phyloP scores from a whole-genome alignment of 108 stramenopile genomes.

The Cyclostephanos invisitatus region DNA sequence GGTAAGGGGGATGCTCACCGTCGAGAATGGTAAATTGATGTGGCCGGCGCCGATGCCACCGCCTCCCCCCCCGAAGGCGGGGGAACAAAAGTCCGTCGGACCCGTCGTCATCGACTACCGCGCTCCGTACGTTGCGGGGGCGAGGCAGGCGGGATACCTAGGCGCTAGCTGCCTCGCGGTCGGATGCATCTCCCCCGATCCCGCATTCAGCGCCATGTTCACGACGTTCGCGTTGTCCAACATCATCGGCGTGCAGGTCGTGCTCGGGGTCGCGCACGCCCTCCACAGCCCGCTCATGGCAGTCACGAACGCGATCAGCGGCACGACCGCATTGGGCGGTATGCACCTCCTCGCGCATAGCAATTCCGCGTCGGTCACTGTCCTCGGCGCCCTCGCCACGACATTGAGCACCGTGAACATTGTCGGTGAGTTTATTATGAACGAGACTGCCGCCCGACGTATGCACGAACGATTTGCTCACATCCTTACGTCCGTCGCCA shows the following conservation, averaged over 20 bases:
- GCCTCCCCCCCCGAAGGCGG: slow-evolving; percentile 59
- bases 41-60: slow-evolving; percentile 92
- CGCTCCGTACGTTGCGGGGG: slow-evolving; percentile 69
- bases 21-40: slow-evolving; percentile 88
- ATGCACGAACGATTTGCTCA: no score
- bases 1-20: slow-evolving; percentile 89
- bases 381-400: slow-evolving; percentile 90
- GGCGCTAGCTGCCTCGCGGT: slow-evolving; percentile 80
- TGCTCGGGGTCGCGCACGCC: slow-evolving; percentile 95
- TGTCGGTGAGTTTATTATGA: slow-evolving; percentile 62
- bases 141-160: slow-evolving; percentile 68
- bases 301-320: slow-evolving; percentile 98
- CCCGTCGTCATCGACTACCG: slow-evolving; percentile 77
- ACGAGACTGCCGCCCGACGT: not conserved
- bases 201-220: slow-evolving; percentile 93
- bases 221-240: slow-evolving; percentile 95
- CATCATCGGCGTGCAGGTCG: slow-evolving; percentile 95
- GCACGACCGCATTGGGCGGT: slow-evolving; percentile 98
- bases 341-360: slow-evolving; percentile 93
- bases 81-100: slow-evolving; percentile 46
- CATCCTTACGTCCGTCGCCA: not conserved
- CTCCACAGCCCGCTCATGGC: slow-evolving; percentile 99
- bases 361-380: slow-evolving; percentile 60
- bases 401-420: slow-evolving; percentile 94
- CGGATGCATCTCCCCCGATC: slow-evolving; percentile 90